Conservation (phyloP, 352 stramenopile species). For the Phytopythium boreale region DNA sequence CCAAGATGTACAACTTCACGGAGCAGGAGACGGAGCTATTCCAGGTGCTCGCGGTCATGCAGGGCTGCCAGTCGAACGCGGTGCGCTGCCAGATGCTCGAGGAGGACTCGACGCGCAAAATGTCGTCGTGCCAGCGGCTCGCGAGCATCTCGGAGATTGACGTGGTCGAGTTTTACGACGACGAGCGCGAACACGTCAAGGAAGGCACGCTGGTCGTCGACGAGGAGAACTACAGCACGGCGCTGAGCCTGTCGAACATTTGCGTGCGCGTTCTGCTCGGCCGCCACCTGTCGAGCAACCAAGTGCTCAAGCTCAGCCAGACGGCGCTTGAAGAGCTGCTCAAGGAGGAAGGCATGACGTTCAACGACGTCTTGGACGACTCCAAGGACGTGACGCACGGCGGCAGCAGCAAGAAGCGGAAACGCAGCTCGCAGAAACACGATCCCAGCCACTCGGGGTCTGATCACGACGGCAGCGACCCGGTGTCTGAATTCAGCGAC, state of each 20-base stretch:
- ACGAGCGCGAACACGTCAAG: slow-evolving; percentile 84
- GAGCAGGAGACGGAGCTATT: slow-evolving; percentile 70
- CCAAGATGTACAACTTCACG: slow-evolving; percentile 73
- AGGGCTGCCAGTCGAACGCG: slow-evolving; percentile 82
- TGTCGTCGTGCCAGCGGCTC: slow-evolving; percentile 71
- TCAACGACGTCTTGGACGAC: slow-evolving; percentile 53
- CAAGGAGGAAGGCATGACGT: slow-evolving; percentile 64
- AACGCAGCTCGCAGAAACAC: slow-evolving; percentile 13
- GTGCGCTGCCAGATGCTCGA: slow-evolving; percentile 85
- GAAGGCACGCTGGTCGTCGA: slow-evolving; percentile 84
- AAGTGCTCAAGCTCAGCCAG: slow-evolving; percentile 84
- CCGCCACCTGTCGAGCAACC: slow-evolving; percentile 70
- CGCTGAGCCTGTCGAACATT: slow-evolving; percentile 78
- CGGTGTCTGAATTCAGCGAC: slow-evolving; percentile 2
- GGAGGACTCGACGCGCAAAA: slow-evolving; percentile 72
- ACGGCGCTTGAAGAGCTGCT: slow-evolving; percentile 78
- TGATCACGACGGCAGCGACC: slow-evolving; percentile 30
- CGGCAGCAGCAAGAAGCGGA: not conserved
- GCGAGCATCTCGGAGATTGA: slow-evolving; percentile 85
- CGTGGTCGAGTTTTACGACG: slow-evolving; percentile 80
- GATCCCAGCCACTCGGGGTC: slow-evolving; percentile 12
- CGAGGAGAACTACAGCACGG: slow-evolving; percentile 77
- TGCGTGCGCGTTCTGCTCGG: slow-evolving; percentile 78
- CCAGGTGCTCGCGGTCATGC: slow-evolving; percentile 78
- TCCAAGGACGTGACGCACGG: slow-evolving; percentile 14